phyloP scores from a whole-genome alignment of 1,139 yeast species.

The Wickerhamiella pararugosa region DNA sequence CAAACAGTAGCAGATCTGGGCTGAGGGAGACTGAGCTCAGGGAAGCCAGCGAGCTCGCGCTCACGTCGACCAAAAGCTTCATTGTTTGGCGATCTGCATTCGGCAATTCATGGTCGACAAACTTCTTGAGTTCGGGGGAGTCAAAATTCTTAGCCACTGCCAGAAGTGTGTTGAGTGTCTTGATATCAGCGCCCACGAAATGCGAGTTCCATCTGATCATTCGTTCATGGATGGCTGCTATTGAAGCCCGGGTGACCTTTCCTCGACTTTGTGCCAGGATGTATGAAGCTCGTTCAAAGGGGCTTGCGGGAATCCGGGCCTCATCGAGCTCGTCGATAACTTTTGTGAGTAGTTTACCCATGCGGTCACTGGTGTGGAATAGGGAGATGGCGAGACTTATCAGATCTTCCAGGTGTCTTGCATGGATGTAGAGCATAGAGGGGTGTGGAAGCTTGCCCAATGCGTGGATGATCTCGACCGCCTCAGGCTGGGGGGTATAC shows the following conservation, averaged over 20 bases:
- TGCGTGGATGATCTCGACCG: constrained; percentile 3
- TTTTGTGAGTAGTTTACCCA: constrained; percentile 1
- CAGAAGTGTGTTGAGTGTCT: constrained; percentile 7
- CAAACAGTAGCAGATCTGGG: too few species aligned
- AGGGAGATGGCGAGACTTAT: constrained; percentile 4
- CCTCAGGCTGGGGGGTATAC: constrained; percentile 2
- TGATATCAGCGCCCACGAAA: constrained; percentile 1
- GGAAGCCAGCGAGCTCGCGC: too few species aligned
- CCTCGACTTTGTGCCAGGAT: not conserved
- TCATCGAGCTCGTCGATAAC: constrained; percentile 9
- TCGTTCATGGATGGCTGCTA: not conserved
- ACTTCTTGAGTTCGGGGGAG: too few species aligned
- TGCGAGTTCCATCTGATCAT: constrained; percentile 8
- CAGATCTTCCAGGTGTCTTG: constrained; percentile 12
- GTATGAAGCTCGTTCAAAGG: constrained; percentile 12
- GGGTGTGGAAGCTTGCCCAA: constrained; percentile 10
- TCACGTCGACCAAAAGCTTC: too few species aligned
- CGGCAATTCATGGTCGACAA: too few species aligned
- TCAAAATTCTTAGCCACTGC: too few species aligned
- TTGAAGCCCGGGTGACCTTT: not conserved
- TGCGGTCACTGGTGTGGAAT: not conserved
- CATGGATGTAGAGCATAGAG: constrained; percentile 8
- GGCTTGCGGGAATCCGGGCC: constrained; percentile 8
- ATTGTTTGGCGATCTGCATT: too few species aligned
- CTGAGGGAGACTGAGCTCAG: too few species aligned